These are phyloP conservation scores for Tolypocladium endophyticum DNA, from an alignment of 2,329 filamentous ascomycete species.

Conservation along the genomic window DNA sequence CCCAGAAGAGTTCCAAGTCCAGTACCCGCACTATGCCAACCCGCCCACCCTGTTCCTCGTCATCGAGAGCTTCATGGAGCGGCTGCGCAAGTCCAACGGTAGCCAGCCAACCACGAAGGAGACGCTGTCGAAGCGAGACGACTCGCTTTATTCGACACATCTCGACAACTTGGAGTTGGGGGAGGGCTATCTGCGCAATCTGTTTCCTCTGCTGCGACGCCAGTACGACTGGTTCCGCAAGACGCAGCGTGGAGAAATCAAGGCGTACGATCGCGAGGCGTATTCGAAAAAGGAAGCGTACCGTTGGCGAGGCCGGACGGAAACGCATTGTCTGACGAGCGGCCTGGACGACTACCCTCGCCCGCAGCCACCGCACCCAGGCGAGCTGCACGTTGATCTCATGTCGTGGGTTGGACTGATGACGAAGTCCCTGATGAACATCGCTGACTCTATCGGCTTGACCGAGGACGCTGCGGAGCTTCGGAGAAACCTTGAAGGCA, in stretches of 20 bases:
- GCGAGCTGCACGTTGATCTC: slow-evolving; percentile 89
- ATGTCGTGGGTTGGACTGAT: slow-evolving; percentile 98
- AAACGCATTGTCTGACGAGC: slow-evolving; percentile 80
- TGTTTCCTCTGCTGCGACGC: slow-evolving; percentile 79
- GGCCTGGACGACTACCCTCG: slow-evolving; percentile 95
- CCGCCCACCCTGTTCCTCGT: slow-evolving; percentile 90
- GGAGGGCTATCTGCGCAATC: slow-evolving; percentile 58
- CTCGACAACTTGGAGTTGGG: slow-evolving; percentile 58
- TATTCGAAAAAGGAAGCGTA: slow-evolving; percentile 89
- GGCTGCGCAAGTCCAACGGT: slow-evolving; percentile 50
- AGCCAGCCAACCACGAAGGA: slow-evolving; percentile 32
- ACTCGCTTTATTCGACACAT: slow-evolving; percentile 50
- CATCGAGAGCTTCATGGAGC: slow-evolving; percentile 74
- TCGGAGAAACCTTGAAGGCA: slow-evolving; percentile 60
- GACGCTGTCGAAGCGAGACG: slow-evolving; percentile 27
- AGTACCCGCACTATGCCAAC: slow-evolving; percentile 96
- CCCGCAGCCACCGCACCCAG: slow-evolving; percentile 84
- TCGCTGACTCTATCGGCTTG: slow-evolving; percentile 66
- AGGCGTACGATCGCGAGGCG: slow-evolving; percentile 79
- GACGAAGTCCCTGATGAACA: slow-evolving; percentile 72
- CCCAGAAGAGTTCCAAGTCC: slow-evolving; percentile 81
- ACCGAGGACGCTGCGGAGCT: slow-evolving; percentile 68
- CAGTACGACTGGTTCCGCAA: slow-evolving; percentile 94
- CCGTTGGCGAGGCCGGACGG: slow-evolving; percentile 84
- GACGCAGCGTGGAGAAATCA: slow-evolving; percentile 84